Evolutionary conservation across 768 basidiomycete species (phyloP), one percentile per base, ranked within the genome.

Genomic region (Suillus alpinus): DNA sequence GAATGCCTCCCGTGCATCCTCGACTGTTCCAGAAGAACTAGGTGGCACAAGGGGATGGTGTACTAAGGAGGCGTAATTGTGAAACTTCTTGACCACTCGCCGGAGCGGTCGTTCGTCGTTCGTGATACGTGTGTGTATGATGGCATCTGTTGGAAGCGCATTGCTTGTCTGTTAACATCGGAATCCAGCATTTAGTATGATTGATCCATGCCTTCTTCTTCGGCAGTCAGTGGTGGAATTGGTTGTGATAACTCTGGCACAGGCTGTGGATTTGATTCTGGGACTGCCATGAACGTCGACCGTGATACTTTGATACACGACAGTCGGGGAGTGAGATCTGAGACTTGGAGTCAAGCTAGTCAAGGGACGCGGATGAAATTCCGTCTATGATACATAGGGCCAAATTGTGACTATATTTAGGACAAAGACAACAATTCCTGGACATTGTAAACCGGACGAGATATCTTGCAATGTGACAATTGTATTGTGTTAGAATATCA

Each of bases 101-200:
- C 87, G 85, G 31, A 94, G 78, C 26, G 86, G 84, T 14, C 89
- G 84, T 73, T 94, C 91, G 66, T 94, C 91, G 69, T 92, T 89
- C 20, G 86, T 87, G 64, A 94, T 92, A 57, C 92, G 85, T 1
- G 88, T 82, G 68, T 89, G 86, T 52, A 92, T 91, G 66, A 94
- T 86, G 58, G 84, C 82, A 75, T 94, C 92, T 94, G 64, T 63
- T 44, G 65, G 59, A 59, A 58, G 39, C 40, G 53, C 41, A 6
- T 59, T 60, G 51, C 60, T 44, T 61, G 68, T 59, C 63, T 65
- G 43, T 60, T 51, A 40, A 55, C 40, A 31, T 46, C 46, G 39
- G 31, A 6, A 60, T 58, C 31, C 29, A 46, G 57, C 31, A 55
- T 55, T 47, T 23, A 51, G 49, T 29, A 50, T 18, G 36, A 32